Evolutionary conservation across 208 protist species (phyloP).

Genomic region (Wallacemonas sp.): DNA sequence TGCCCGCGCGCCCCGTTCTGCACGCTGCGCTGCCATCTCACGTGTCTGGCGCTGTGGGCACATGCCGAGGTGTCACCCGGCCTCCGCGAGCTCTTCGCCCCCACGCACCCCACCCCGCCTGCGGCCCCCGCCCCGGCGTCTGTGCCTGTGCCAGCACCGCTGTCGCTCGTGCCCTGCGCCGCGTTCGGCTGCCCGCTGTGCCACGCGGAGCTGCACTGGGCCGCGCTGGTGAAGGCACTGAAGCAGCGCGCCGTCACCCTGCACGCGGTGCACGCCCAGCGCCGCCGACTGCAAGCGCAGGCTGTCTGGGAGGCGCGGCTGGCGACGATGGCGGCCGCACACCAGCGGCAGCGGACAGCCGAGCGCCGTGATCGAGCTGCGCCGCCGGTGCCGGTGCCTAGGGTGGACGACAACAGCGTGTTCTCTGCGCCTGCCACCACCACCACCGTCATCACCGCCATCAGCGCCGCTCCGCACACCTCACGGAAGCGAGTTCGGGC

Average conservation of each 20-base stretch:
- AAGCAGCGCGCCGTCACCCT: constrained; percentile 61
- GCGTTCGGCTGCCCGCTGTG: constrained; percentile 75
- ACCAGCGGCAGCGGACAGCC: constrained; percentile 3
- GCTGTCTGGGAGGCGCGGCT: constrained; percentile 41
- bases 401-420: background rate
- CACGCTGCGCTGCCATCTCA: constrained; percentile 54
- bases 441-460: too few relatives aligned
- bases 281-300: constrained; percentile 52
- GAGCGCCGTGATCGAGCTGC: background rate
- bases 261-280: constrained; percentile 32
- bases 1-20: constrained; percentile 74
- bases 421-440: background rate
- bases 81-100: too few relatives aligned
- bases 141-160: constrained; percentile 12
- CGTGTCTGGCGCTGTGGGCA: constrained; percentile 79
- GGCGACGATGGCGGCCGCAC: constrained; percentile 17
- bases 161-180: constrained; percentile 21
- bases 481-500: background rate
- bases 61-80: background rate
- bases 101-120: too few relatives aligned
- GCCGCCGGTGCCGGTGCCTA: background rate
- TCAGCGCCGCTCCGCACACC: background rate
- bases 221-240: constrained; percentile 53
- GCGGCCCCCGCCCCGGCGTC: background rate
- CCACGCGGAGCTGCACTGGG: constrained; percentile 63